Evolutionary conservation across 2,329 filamentous ascomycete genomes (phyloP), one percentile per base, ranked within the genome.

Genomic region (Fusarium agapanthi): DNA sequence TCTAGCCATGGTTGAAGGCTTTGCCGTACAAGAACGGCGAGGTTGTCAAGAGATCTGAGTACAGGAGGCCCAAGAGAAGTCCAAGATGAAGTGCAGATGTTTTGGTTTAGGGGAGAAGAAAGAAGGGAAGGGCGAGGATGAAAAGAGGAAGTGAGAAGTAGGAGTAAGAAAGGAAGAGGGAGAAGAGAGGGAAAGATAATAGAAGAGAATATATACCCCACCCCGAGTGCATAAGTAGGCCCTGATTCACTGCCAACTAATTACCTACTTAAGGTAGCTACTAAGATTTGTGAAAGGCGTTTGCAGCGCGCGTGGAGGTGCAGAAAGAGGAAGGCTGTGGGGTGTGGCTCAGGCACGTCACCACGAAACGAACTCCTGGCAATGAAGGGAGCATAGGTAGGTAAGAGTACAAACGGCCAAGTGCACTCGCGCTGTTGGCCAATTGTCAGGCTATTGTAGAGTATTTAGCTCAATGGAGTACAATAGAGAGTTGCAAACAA

Each of bases 161-260:
- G 13, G 32, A 35, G 32, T 15, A 40, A 16, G 34, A 47, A 41
- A 7, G 20, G 26, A 30, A 40, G 22, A 43, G 51, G 45, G 16
- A 30, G 14, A 28, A 22, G 26, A 54, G 44, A 22, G 20, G 20
- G 24, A 22, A n/a, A 54, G n/a, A 26, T 26, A 26, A 15, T n/a
- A 16, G 20, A 37, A 18, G 43, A 44, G 35, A 30, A 18, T 20
- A 26, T 24, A 45, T 44, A 61, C 16, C 11, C 43, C 26, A 24
- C 30, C 15, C 16, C 5, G 8, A 11, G 26, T n/a, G 50, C 26
- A 54, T 10, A 26, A 40, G 32, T 14, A 37, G n/a, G 6, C 28
- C 34, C 37, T 69, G 65, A 69, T 30, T 64, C 65, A 69, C 51
- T 30, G 53, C 13, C 28, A 35, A 35, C 45, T 48, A n/a, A n/a